A percentile compares a stretch with the other conserved stretches of the same genome.
Evolutionary conservation across 768 basidiomycete species (phyloP).

Genomic region (Suillus alpinus): DNA sequence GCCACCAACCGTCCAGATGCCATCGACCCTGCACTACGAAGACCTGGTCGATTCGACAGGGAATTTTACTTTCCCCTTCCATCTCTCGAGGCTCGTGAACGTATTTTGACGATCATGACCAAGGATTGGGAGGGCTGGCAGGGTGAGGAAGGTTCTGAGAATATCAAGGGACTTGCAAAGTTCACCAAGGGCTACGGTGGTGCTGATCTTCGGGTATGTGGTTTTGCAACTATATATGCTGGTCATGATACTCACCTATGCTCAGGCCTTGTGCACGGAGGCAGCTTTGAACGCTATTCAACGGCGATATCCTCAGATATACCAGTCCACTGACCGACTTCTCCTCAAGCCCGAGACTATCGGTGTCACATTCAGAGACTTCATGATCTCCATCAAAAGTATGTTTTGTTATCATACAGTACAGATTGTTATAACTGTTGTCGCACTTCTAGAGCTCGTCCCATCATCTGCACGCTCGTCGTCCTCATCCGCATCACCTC

Average conservation of each 20-base stretch:
- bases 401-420: slow-evolving; percentile 19
- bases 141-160: slow-evolving; percentile 43
- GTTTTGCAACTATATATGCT: slow-evolving; percentile 7
- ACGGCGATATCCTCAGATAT: slow-evolving; percentile 94
- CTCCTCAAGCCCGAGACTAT: slow-evolving; percentile 85
- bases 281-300: slow-evolving; percentile 96
- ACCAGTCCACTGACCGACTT: slow-evolving; percentile 85
- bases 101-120: slow-evolving; percentile 90
- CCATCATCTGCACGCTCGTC: slow-evolving; percentile 94
- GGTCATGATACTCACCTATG: slow-evolving; percentile 4
- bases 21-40: slow-evolving; percentile 91
- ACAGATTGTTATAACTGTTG: too few relatives aligned
- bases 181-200: slow-evolving; percentile 98
- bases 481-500: slow-evolving; percentile 77
- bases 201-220: slow-evolving; percentile 85
- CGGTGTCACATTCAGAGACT: slow-evolving; percentile 80
- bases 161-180: slow-evolving; percentile 69
- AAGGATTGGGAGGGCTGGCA: slow-evolving; percentile 86
- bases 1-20: slow-evolving; percentile 97
- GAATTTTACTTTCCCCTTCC: slow-evolving; percentile 98
- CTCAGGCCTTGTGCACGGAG: slow-evolving; percentile 91
- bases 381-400: slow-evolving; percentile 98
- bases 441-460: slow-evolving; percentile 57
- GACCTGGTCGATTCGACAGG: slow-evolving; percentile 94
- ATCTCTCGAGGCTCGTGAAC: slow-evolving; percentile 76